Conservation (phyloP, 2,329 filamentous ascomycete genomes). For the Fusarium sp. region DNA sequence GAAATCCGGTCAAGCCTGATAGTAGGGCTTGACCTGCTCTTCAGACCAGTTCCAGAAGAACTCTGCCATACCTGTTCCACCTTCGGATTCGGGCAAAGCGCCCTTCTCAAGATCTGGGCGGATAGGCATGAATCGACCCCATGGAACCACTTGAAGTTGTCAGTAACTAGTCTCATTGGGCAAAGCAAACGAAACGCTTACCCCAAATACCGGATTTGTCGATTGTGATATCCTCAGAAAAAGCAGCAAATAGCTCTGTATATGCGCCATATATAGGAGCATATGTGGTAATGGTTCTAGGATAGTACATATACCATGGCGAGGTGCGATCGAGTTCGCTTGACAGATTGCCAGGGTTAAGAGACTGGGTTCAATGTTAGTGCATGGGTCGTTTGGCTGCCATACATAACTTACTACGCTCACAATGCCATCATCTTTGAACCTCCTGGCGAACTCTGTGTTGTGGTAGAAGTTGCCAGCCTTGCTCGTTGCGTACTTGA, state of each 20-base stretch:
- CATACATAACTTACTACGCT: conserved; percentile 31
- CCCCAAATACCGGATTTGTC: conserved; percentile 52
- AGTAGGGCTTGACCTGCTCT: conserved; percentile 50
- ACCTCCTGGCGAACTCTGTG: conserved; percentile 46
- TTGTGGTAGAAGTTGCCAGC: conserved; percentile 49
- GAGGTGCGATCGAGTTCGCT: conserved; percentile 43
- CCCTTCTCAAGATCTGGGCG: conserved; percentile 50
- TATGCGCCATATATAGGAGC: conserved; percentile 57
- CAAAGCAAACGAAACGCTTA: conserved; percentile 8
- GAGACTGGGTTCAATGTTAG: conserved; percentile 24
- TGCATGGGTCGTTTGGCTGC: fast-evolving
- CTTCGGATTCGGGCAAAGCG: conserved; percentile 50
- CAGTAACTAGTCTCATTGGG: neutral
- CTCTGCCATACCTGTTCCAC: conserved; percentile 52
- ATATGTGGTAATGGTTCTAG: conserved; percentile 33
- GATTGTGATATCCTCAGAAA: conserved; percentile 56
- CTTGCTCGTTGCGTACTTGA: conserved; percentile 49
- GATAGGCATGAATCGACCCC: conserved; percentile 52
- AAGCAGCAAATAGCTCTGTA: conserved; percentile 60
- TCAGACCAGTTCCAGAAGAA: conserved; percentile 58
- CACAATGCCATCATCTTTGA: conserved; percentile 46
- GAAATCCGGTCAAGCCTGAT: neutral
- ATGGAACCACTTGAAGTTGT: conserved; percentile 44
- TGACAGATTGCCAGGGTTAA: conserved; percentile 42
- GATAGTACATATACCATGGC: conserved; percentile 40